Evolutionary conservation across 805 yeast species (phyloP).

Genomic region (Wickerhamomyces queroliae): DNA sequence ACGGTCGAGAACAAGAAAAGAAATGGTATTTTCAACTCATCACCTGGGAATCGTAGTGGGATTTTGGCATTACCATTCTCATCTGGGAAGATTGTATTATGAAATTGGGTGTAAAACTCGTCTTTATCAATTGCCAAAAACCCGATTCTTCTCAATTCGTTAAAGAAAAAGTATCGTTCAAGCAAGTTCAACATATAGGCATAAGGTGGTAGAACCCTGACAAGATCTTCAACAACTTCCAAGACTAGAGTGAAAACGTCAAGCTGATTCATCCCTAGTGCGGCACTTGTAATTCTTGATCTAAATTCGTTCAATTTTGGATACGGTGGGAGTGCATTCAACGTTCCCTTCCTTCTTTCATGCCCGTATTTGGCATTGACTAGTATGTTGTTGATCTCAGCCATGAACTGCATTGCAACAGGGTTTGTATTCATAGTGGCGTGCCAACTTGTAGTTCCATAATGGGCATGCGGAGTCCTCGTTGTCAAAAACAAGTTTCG

Average conservation of each 20-base stretch:
- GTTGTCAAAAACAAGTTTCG: neutral
- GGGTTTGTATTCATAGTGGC: neutral
- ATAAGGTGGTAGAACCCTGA: neutral
- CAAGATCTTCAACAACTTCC: neutral
- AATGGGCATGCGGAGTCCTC: neutral
- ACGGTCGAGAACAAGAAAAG: neutral
- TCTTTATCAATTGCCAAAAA: neutral
- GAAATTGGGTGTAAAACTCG: too few relatives aligned
- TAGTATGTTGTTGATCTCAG: neutral
- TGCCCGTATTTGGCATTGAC: neutral
- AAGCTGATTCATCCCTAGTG: neutral
- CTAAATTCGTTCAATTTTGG: neutral
- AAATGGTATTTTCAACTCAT: neutral
- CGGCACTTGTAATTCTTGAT: neutral
- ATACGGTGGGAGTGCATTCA: neutral
- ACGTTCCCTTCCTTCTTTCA: neutral
- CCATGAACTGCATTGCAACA: neutral
- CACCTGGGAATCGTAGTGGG: neutral
- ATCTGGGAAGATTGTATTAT: neutral
- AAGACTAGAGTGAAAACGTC: neutral
- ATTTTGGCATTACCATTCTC: neutral
- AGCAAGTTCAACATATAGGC: neutral
- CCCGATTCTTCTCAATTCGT: neutral
- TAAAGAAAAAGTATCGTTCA: neutral
- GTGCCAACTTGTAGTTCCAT: neutral